Conservation (phyloP, 257 asterid genomes). For the Fraxinus pennsylvanica region DNA sequence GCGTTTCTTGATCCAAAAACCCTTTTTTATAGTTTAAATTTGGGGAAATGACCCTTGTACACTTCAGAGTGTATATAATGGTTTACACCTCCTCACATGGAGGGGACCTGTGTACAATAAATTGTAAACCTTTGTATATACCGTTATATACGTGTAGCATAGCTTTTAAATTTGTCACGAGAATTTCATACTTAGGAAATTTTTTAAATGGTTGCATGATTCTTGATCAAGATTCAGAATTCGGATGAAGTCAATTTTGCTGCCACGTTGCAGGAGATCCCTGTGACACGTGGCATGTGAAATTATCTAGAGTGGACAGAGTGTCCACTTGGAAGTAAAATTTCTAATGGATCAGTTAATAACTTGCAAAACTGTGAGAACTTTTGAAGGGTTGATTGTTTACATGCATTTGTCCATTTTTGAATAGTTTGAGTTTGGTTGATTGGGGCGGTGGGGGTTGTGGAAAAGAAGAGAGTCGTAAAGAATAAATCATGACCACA, state of each 20-base stretch:
- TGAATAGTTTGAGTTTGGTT: background rate
- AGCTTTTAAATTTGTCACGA: too few relatives aligned
- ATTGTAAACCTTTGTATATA: too few relatives aligned
- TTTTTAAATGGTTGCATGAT: constrained; percentile 7
- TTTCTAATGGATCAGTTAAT: background rate
- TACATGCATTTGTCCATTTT: constrained; percentile 21
- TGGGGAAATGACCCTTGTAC: too few relatives aligned
- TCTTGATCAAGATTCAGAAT: constrained; percentile 14
- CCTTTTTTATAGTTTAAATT: too few relatives aligned
- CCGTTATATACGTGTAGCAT: too few relatives aligned
- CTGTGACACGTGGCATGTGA: constrained; percentile 26
- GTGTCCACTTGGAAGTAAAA: constrained; percentile 28
- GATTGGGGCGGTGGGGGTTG: constrained; percentile 38
- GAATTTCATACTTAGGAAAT: constrained; percentile 28
- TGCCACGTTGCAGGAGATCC: constrained; percentile 24
- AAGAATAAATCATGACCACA: background rate
- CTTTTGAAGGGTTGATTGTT: constrained; percentile 23
- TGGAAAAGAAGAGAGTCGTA: background rate
- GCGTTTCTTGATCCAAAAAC: background rate
- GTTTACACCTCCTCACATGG: too few relatives aligned
- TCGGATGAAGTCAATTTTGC: constrained; percentile 2
- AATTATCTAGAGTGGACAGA: background rate
- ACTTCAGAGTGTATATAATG: too few relatives aligned
- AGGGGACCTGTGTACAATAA: too few relatives aligned
- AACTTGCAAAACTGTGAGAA: background rate